Conservation (phyloP, 2,329 filamentous ascomycete genomes). For the Fusarium nodosum region DNA sequence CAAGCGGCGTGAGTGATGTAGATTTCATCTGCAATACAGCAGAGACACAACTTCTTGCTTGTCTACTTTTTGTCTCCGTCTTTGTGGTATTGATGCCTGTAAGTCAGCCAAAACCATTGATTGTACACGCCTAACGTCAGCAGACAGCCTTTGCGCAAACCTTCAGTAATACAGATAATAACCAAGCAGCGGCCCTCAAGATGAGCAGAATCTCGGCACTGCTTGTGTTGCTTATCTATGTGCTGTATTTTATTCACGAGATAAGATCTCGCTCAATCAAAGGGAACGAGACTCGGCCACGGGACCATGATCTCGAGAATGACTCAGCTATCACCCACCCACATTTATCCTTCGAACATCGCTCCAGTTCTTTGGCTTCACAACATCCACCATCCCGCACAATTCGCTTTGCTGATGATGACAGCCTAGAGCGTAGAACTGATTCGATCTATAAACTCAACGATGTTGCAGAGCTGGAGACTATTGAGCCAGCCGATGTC, state of each 20-base stretch:
- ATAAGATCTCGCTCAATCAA: conserved; percentile 60
- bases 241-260: conserved; percentile 80
- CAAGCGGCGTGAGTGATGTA: conserved; percentile 75
- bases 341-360: not conserved
- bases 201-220: conserved; percentile 84
- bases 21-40: conserved; percentile 65
- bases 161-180: conserved; percentile 67
- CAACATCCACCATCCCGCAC: conserved; percentile 34
- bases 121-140: not conserved
- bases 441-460: conserved; percentile 16
- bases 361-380: not conserved
- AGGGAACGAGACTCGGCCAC: no score
- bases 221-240: conserved; percentile 79
- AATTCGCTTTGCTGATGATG: conserved; percentile 51
- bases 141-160: conserved; percentile 59
- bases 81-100: conserved; percentile 57
- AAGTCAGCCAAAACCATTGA: conserved; percentile 11
- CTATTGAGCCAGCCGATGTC: not conserved
- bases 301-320: no score
- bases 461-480: not conserved
- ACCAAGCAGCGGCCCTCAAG: conserved; percentile 73
- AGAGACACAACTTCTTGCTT: conserved; percentile 53
- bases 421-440: not conserved
- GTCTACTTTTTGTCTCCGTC: conserved; percentile 55
- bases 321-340: no score